These are phyloP conservation scores for Phaseolus lunatus DNA, from an alignment of 306 rosid genomes.

Conservation along the genomic window DNA sequence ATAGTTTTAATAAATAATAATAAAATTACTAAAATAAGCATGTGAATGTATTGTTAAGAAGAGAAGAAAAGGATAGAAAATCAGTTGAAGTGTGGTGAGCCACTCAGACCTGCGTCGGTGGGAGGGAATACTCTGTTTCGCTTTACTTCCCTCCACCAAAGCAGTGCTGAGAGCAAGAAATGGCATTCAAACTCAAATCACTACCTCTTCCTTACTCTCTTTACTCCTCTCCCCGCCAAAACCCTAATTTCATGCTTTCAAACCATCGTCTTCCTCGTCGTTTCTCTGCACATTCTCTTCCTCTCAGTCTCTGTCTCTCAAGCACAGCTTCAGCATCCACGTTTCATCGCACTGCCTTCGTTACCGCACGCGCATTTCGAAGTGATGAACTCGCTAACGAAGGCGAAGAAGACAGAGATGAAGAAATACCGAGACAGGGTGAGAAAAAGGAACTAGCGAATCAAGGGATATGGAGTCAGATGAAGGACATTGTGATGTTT, in stretches of 20 bases:
- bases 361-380: slow-evolving; percentile 37
- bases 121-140: not conserved
- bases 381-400: not conserved
- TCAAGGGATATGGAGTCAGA: slow-evolving; percentile 67
- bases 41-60: no score
- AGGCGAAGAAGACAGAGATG: slow-evolving; percentile 36
- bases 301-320: slow-evolving; percentile 17
- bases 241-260: slow-evolving; percentile 38
- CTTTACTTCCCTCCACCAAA: slow-evolving; percentile 30
- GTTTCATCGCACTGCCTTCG: slow-evolving; percentile 3
- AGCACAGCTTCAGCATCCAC: not conserved
- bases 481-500: slow-evolving; percentile 73
- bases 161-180: not conserved
- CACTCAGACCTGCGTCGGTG: not conserved
- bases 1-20: no score
- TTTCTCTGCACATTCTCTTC: slow-evolving; percentile 40
- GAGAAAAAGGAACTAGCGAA: slow-evolving; percentile 51
- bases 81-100: not conserved
- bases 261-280: slow-evolving; percentile 19
- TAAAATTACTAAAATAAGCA: not conserved
- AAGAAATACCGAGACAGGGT: slow-evolving; percentile 21
- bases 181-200: slow-evolving; percentile 48
- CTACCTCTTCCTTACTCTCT: slow-evolving; percentile 7
- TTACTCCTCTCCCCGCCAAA: slow-evolving; percentile 44
- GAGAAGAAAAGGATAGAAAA: not conserved